phyloP scores from a whole-genome alignment of 2,329 filamentous ascomycete genomes.

The Bipolaris oryzae region DNA sequence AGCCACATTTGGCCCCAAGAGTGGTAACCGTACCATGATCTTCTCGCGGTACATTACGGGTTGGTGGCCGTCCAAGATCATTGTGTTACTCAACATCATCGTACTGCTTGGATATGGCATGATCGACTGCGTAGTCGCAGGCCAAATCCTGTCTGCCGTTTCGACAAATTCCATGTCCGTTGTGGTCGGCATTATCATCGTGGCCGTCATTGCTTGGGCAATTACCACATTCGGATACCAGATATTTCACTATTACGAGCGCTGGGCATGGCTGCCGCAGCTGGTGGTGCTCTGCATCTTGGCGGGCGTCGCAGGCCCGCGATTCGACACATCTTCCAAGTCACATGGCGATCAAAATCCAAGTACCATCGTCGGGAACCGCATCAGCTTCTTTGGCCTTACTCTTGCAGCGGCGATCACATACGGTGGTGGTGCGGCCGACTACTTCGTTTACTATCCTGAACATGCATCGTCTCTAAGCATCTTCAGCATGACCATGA shows the following conservation, averaged over 20 bases:
- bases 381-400: slow-evolving; percentile 72
- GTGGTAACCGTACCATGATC: slow-evolving; percentile 67
- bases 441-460: slow-evolving; percentile 72
- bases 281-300: slow-evolving; percentile 66
- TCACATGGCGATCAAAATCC: slow-evolving; percentile 57
- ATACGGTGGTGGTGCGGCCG: slow-evolving; percentile 67
- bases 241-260: slow-evolving; percentile 71
- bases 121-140: slow-evolving; percentile 69
- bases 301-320: slow-evolving; percentile 64
- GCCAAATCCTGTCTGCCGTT: slow-evolving; percentile 71
- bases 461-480: slow-evolving; percentile 58
- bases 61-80: slow-evolving; percentile 68
- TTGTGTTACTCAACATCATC: slow-evolving; percentile 67
- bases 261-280: slow-evolving; percentile 70
- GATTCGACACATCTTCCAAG: slow-evolving; percentile 62
- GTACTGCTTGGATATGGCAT: slow-evolving; percentile 67
- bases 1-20: slow-evolving; percentile 66
- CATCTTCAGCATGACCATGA: slow-evolving; percentile 63
- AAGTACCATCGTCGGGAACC: slow-evolving; percentile 60
- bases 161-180: slow-evolving; percentile 65
- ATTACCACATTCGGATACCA: slow-evolving; percentile 72
- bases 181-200: slow-evolving; percentile 70
- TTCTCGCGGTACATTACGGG: slow-evolving; percentile 65
- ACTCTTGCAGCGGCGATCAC: slow-evolving; percentile 69
- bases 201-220: slow-evolving; percentile 66